These are phyloP conservation scores for Dendrothele bispora DNA, from an alignment of 768 basidiomycete genomes.

Conservation along the genomic window DNA sequence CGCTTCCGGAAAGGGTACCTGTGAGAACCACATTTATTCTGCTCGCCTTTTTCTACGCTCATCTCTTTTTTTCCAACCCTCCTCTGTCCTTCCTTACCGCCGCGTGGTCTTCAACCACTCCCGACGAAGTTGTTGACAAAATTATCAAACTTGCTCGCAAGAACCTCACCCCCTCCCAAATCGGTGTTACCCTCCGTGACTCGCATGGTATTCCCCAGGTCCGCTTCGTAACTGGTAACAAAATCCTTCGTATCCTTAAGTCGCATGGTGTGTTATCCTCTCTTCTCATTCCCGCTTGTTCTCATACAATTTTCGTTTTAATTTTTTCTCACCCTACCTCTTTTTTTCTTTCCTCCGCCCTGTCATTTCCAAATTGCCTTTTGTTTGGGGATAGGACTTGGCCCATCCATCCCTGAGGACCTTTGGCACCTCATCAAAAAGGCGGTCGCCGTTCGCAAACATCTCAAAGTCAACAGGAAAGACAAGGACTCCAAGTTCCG, in stretches of 20 bases:
- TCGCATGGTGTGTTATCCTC: conserved; percentile 80
- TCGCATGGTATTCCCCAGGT: conserved; percentile 98
- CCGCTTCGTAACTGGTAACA: conserved; percentile 97
- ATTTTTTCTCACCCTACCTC: background rate
- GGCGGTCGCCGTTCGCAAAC: conserved; percentile 98
- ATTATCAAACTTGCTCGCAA: conserved; percentile 97
- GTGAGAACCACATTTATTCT: conserved; percentile 49
- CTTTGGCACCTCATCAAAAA: conserved; percentile 99
- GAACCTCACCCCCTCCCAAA: conserved; percentile 96
- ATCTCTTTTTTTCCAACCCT: conserved; percentile 43
- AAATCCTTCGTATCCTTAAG: conserved; percentile 98
- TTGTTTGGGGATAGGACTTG: conserved; percentile 82
- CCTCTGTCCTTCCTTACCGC: conserved; percentile 97
- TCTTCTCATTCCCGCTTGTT: conserved; percentile 36
- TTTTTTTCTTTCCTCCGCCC: background rate
- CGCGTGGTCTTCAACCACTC: conserved; percentile 96
- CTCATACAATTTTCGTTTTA: background rate
- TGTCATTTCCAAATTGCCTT: no score
- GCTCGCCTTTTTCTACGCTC: background rate
- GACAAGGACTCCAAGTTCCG: conserved; percentile 94
- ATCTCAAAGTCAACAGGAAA: conserved; percentile 95
- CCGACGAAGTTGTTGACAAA: conserved; percentile 93
- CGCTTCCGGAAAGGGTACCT: conserved; percentile 99
- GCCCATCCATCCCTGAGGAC: conserved; percentile 97
- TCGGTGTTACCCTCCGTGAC: conserved; percentile 97